Percentiles rank a stretch among this genome's conserved stretches.
These are phyloP conservation scores for Eimeria acervulina DNA, from an alignment of 169 alveolate species.

Conservation along the genomic window DNA sequence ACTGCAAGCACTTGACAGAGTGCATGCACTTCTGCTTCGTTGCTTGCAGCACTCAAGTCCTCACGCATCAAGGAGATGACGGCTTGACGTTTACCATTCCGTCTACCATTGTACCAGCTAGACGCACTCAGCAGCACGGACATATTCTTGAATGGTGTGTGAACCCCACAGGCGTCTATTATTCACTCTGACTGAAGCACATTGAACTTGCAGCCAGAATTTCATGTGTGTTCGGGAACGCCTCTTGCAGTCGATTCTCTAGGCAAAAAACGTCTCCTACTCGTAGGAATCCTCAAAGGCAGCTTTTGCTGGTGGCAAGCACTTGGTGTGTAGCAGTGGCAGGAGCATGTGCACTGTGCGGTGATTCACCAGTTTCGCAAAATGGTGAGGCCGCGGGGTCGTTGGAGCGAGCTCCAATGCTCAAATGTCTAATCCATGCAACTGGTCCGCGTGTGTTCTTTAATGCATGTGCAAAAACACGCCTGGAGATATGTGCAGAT, in stretches of 20 bases:
- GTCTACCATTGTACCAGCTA: not conserved
- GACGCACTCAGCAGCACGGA: not conserved
- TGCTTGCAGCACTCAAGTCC: too few species aligned
- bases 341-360: not conserved
- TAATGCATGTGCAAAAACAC: not conserved
- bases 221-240: not conserved
- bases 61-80: not conserved
- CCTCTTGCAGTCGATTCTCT: not conserved
- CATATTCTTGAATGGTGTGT: not conserved
- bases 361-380: not conserved
- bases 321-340: not conserved
- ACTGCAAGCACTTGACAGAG: too few species aligned
- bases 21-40: too few species aligned
- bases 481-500: not conserved
- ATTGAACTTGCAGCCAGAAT: not conserved
- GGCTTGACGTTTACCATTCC: not conserved
- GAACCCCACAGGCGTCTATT: not conserved
- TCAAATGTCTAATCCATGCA: not conserved
- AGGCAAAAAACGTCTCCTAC: not conserved
- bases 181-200: not conserved
- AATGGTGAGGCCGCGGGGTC: not conserved
- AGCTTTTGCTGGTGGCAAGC: not conserved
- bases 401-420: not conserved
- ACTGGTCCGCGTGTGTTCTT: not conserved
- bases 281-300: not conserved